Evolutionary conservation across 1,284 basidiomycete species (phyloP), one percentile per base, ranked within the genome.

Genomic region (Melampsora medusae): DNA sequence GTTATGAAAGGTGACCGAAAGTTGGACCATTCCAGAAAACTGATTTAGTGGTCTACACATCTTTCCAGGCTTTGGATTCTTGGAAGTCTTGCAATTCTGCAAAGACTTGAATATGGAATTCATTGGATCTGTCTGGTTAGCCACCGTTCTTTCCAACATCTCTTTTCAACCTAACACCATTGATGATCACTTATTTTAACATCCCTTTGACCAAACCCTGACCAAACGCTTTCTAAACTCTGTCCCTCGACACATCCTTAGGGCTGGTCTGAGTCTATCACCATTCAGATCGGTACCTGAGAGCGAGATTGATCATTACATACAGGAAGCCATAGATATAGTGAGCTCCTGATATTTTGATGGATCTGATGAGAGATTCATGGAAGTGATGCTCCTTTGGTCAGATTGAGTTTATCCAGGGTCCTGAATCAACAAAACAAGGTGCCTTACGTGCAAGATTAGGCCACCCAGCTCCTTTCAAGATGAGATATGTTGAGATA

Each of bases 211-310:
- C 25, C 17, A 56, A 22, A 28, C 2, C 17, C 6, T 7, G 19
- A 19, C 5, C 16, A 19, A 22, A 53, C 50, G 2, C 4, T 3
- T 22, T 56, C n/a, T 12, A 28, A 22, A 3, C 17, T 28, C 1
- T 56, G 6, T 56, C 1, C 53, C 6, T 56, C 19, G 25, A n/a
- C 12, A 12, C 38, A 9, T 9, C 38, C 4, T 42, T 12, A 56
- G 53, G 53, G 53, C 53, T 56, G 53, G 53, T 28, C 53, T 56
- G 10, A 56, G 53, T 28, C n/a, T 56, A 19, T 56, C 53, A n/a
- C 53, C 53, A 56, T 22, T 28, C 25, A 56, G 6, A 22, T 28
- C 53, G 12, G 53, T 56, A n/a, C 53, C 53, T 56, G 53, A 56
- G 25, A 28, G 6, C 4, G 53, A 56, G 10, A 56, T 56, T 22